Conservation (phyloP, 768 basidiomycete species). For the Phylloporus scabripes region DNA sequence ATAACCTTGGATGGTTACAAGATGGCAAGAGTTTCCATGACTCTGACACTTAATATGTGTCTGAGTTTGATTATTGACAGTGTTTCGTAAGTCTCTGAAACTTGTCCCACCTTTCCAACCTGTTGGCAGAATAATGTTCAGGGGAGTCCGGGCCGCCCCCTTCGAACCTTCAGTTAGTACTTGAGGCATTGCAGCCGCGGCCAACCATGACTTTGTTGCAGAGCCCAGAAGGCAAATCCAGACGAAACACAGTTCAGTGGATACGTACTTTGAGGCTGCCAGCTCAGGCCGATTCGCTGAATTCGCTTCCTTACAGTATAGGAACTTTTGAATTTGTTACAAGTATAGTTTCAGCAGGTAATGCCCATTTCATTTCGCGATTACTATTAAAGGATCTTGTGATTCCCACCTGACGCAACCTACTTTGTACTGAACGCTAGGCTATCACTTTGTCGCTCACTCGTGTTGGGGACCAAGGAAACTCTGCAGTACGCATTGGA, state of each 20-base stretch:
- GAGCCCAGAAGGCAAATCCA: not conserved
- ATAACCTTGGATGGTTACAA: not conserved
- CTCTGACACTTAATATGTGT: not conserved
- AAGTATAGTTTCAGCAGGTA: not conserved
- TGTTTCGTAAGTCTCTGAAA: not conserved
- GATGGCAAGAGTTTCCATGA: not conserved
- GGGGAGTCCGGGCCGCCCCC: too few species aligned
- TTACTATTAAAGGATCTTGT: constrained; percentile 13
- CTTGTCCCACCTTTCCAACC: too few species aligned
- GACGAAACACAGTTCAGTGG: not conserved
- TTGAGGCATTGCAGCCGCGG: too few species aligned
- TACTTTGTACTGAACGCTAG: not conserved
- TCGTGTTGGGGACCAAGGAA: constrained; percentile 5
- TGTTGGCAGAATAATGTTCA: too few species aligned
- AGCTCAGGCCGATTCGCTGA: not conserved
- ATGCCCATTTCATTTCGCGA: constrained; percentile 13
- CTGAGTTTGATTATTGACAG: not conserved
- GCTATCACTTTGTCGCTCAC: constrained; percentile 1
- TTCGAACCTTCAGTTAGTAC: too few species aligned
- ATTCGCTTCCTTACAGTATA: not conserved
- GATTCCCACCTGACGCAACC: constrained; percentile 20
- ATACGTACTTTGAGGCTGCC: not conserved
- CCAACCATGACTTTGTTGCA: not conserved
- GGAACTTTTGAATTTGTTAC: not conserved
- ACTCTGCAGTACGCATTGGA: constrained; percentile 18